Conservation (phyloP, 768 basidiomycete species). For the Leccinum rimulosum region DNA sequence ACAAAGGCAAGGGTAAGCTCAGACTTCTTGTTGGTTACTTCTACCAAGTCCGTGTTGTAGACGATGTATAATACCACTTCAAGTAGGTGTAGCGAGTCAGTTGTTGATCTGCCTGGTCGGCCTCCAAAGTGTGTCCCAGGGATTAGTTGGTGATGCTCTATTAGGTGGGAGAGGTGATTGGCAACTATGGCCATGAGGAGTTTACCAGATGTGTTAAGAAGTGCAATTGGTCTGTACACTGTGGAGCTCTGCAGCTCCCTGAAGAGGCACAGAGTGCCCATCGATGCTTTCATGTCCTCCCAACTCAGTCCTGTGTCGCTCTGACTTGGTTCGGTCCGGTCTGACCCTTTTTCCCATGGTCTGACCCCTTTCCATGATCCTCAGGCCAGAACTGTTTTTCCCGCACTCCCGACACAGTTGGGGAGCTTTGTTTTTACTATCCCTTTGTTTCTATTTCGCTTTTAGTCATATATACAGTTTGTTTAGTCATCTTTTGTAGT, state of each 20-base stretch:
- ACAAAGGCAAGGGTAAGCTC: constrained; percentile 31
- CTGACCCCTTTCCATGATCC: too few relatives aligned
- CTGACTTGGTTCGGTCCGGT: too few relatives aligned
- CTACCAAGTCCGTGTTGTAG: constrained; percentile 28
- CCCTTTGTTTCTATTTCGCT: too few relatives aligned
- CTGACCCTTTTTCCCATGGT: too few relatives aligned
- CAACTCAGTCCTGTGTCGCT: too few relatives aligned
- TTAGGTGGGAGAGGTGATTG: neutral
- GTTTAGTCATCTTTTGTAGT: too few relatives aligned
- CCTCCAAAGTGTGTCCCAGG: neutral
- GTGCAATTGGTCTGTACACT: neutral
- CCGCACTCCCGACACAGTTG: too few relatives aligned
- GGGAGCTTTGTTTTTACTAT: too few relatives aligned
- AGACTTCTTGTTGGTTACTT: neutral
- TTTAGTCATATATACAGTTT: too few relatives aligned
- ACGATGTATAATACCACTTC: constrained; percentile 28
- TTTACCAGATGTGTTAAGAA: neutral
- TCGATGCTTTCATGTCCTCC: too few relatives aligned
- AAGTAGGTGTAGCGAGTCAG: neutral
- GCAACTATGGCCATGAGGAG: neutral
- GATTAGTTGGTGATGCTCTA: neutral
- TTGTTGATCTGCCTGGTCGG: neutral
- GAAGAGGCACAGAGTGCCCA: too few relatives aligned
- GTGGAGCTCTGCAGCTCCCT: neutral
- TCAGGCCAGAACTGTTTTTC: too few relatives aligned